Percentiles rank a stretch among this genome's conserved stretches.
phyloP scores from a whole-genome alignment of 139 green algal species.

The Chlorokybus atmophyticus region DNA sequence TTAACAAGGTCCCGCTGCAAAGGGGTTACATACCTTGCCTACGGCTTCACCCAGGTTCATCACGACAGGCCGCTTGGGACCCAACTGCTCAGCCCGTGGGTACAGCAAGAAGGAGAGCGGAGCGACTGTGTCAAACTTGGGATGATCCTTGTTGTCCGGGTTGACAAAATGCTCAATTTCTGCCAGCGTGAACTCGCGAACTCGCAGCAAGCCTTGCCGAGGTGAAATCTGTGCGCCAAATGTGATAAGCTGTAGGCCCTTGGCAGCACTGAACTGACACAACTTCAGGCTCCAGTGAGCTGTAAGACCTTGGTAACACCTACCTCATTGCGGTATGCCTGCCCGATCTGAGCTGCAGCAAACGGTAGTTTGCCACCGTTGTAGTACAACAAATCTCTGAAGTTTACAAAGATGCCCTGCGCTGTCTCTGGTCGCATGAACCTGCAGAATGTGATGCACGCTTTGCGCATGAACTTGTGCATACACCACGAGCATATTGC shows the following conservation, averaged over 20 bases:
- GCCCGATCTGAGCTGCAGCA: constrained; percentile 91
- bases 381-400: constrained; percentile 90
- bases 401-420: constrained; percentile 54
- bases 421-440: constrained; percentile 32
- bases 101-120: constrained; percentile 78
- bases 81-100: constrained; percentile 68
- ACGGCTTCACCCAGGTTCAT: constrained; percentile 77
- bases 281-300: too few species aligned
- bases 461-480: too few species aligned
- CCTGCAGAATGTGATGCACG: too few species aligned
- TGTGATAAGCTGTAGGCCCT: too few species aligned
- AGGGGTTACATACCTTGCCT: constrained; percentile 4
- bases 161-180: constrained; percentile 99
- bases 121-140: constrained; percentile 74
- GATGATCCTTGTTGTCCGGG: constrained; percentile 82
- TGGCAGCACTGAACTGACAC: too few species aligned
- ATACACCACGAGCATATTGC: too few species aligned
- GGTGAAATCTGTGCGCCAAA: constrained; percentile 41
- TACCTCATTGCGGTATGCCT: constrained; percentile 87
- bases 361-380: constrained; percentile 96
- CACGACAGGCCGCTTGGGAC: constrained; percentile 62
- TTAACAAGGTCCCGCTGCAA: too few species aligned
- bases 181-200: constrained; percentile 95
- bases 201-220: constrained; percentile 77
- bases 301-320: too few species aligned